Evolutionary conservation across 169 alveolate genomes (phyloP).

Genomic region (Eimeria falciformis): DNA sequence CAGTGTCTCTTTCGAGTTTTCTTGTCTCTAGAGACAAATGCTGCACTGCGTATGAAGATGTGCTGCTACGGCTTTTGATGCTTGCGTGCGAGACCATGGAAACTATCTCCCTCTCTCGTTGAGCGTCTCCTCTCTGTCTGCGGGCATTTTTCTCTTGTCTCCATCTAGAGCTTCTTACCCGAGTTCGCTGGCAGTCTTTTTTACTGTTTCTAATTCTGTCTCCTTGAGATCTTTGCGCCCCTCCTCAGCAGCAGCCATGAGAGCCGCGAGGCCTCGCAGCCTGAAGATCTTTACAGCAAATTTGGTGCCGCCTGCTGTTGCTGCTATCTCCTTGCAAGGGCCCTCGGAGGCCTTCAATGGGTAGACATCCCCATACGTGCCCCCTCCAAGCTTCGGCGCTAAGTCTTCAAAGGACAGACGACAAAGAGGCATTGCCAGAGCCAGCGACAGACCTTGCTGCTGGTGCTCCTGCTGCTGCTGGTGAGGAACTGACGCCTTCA

Average conservation of each 20-base stretch:
- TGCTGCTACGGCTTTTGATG: no score
- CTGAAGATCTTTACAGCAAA: slow-evolving; percentile 1
- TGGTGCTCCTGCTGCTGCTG: background rate
- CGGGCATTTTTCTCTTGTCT: no score
- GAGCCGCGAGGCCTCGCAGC: background rate
- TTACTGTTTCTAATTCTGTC: background rate
- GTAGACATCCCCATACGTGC: background rate
- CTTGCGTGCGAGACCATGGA: no score
- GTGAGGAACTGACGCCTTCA: background rate
- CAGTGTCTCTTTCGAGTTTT: no score
- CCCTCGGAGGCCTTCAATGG: slow-evolving; percentile 1
- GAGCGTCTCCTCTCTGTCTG: no score
- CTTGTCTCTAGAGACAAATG: no score
- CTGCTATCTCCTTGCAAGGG: slow-evolving; percentile 8
- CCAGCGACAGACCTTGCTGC: background rate
- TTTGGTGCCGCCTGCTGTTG: background rate
- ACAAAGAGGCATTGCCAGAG: background rate
- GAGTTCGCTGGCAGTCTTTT: background rate
- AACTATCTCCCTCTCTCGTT: no score
- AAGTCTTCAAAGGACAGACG: background rate
- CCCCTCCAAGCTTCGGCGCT: background rate
- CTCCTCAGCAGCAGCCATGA: background rate
- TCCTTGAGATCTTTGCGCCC: background rate
- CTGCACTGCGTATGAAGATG: no score
- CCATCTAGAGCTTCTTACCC: no score